Evolutionary conservation across 805 yeast species (phyloP).

Genomic region (Candida morakotiae): DNA sequence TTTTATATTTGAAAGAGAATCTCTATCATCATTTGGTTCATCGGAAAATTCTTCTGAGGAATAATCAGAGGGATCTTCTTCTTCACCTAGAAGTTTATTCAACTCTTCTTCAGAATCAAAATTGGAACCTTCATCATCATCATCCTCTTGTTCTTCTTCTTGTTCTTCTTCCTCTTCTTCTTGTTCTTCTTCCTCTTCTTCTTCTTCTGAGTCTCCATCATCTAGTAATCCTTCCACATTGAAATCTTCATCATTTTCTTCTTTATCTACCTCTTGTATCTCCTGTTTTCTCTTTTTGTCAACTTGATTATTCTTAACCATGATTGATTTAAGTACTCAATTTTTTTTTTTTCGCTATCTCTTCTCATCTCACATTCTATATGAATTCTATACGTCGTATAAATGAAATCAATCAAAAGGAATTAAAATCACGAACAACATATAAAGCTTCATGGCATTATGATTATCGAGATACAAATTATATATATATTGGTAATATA

Average conservation of each 20-base stretch:
- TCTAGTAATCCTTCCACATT: constrained; percentile 38
- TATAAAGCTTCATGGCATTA: constrained; percentile 83
- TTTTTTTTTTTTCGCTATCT: constrained; percentile 3
- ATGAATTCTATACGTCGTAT: constrained; percentile 43
- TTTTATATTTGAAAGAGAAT: constrained; percentile 44
- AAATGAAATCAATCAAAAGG: constrained; percentile 59
- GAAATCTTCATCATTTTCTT: constrained; percentile 29
- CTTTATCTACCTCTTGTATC: constrained; percentile 14
- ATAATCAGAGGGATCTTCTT: constrained; percentile 39
- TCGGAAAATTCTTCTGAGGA: constrained; percentile 48
- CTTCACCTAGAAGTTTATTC: constrained; percentile 55
- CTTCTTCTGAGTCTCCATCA: constrained; percentile 25
- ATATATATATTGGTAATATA: constrained; percentile 71
- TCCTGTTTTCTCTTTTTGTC: constrained; percentile 13
- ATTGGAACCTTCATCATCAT: constrained; percentile 17
- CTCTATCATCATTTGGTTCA: constrained; percentile 47
- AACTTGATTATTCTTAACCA: constrained; percentile 11
- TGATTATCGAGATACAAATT: constrained; percentile 74
- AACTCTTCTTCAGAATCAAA: constrained; percentile 59
- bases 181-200: constrained; percentile 18
- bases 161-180: constrained; percentile 37
- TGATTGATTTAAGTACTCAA: background rate
- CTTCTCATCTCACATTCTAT: constrained; percentile 3
- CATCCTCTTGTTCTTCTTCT: constrained; percentile 27
- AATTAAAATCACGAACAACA: constrained; percentile 56